Evolutionary conservation across 2,329 filamentous ascomycete species (phyloP).

Genomic region (Endothia cerciana): DNA sequence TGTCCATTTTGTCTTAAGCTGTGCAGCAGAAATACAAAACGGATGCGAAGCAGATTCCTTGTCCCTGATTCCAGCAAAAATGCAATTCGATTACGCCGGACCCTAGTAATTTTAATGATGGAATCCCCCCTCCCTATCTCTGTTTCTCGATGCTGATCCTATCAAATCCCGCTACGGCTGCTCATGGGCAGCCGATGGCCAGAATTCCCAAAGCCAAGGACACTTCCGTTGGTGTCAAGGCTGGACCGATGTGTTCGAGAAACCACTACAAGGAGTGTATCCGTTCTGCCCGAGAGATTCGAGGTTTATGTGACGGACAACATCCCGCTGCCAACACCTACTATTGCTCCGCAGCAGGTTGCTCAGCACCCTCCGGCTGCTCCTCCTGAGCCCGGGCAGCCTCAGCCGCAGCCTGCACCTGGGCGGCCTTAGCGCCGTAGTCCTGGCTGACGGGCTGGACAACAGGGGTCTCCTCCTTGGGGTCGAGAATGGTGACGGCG

Average conservation of each 20-base stretch:
- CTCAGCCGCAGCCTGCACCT: slow-evolving; percentile 67
- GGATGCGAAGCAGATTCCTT: slow-evolving; percentile 24
- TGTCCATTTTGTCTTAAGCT: slow-evolving; percentile 23
- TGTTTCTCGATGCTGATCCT: slow-evolving; percentile 10
- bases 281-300: slow-evolving; percentile 1
- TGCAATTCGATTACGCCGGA: slow-evolving; percentile 30
- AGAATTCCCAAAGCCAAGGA: slow-evolving; percentile 2
- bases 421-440: slow-evolving; percentile 89
- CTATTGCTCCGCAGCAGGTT: slow-evolving; percentile 54
- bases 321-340: slow-evolving; percentile 31
- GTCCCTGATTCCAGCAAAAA: slow-evolving; percentile 31
- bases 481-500: slow-evolving; percentile 99
- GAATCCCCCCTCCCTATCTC: slow-evolving; percentile 13
- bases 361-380: slow-evolving; percentile 53
- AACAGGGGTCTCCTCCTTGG: slow-evolving; percentile 97
- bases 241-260: slow-evolving; percentile 12
- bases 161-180: slow-evolving; percentile 20
- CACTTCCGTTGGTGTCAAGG: slow-evolving; percentile 12
- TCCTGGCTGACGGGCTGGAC: slow-evolving; percentile 97
- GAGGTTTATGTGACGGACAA: slow-evolving; percentile 22
- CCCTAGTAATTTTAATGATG: slow-evolving; percentile 28
- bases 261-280: slow-evolving; percentile 7
- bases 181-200: slow-evolving; percentile 15
- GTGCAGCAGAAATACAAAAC: slow-evolving; percentile 21
- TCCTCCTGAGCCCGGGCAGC: slow-evolving; percentile 58